Conservation (phyloP, 208 protist species). For the Naegleria fowleri region DNA sequence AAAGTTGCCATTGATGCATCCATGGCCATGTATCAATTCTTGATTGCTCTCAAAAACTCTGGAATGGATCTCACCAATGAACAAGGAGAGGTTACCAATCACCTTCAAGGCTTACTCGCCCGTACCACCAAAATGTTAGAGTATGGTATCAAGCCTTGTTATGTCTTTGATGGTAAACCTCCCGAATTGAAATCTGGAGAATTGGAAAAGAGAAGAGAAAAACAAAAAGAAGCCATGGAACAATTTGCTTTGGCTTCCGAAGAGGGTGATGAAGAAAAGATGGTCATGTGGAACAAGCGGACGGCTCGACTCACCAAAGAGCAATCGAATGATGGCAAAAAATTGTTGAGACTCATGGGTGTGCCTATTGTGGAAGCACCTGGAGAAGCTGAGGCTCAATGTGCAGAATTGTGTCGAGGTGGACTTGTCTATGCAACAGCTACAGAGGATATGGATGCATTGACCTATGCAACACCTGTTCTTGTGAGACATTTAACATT, state of each 20-base stretch:
- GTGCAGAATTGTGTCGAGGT: conserved; percentile 87
- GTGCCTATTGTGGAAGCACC: conserved; percentile 94
- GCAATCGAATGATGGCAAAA: conserved; percentile 96
- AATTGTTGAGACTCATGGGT: conserved; percentile 96
- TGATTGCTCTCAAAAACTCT: conserved; percentile 87
- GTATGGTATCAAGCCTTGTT: conserved; percentile 95
- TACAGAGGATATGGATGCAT: conserved; percentile 99
- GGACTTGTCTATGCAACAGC: conserved; percentile 92
- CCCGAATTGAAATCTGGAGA: conserved; percentile 90
- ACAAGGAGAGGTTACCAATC: conserved; percentile 90
- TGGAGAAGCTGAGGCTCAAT: conserved; percentile 97
- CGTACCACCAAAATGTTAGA: conserved; percentile 95
- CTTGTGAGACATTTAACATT: conserved; percentile 91
- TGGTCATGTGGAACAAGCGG: conserved; percentile 88
- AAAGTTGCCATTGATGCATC: conserved; percentile 98
- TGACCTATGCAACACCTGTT: conserved; percentile 92
- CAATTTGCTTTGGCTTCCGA: conserved; percentile 75
- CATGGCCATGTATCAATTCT: conserved; percentile 99
- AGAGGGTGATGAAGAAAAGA: conserved; percentile 72
- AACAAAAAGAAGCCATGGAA: conserved; percentile 78
- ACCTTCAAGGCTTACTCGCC: conserved; percentile 95
- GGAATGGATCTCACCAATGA: conserved; percentile 87
- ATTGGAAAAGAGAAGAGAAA: conserved; percentile 80
- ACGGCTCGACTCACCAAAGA: conserved; percentile 84
- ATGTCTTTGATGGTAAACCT: conserved; percentile 98